Conservation (phyloP, 371 early-diverging fungal species). For the Quaeritorhiza haematococci region DNA sequence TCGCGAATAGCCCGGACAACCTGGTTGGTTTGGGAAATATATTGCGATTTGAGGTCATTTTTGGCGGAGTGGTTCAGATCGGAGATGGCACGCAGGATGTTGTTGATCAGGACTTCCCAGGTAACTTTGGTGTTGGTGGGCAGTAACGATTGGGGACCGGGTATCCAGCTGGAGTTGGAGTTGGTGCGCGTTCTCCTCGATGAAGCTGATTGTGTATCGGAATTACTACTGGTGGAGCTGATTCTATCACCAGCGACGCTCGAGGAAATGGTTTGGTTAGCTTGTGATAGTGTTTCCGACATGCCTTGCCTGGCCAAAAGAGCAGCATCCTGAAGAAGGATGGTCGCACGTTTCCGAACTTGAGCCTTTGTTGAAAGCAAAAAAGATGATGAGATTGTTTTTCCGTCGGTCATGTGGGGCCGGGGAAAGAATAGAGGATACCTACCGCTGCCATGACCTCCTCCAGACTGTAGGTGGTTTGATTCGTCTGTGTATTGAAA, state of each 20-base stretch:
- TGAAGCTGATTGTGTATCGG: no score
- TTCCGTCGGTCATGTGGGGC: no score
- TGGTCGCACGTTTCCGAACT: conserved; percentile 15
- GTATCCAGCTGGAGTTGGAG: conserved; percentile 19
- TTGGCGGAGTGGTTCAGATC: conserved; percentile 61
- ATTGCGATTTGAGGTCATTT: conserved; percentile 52
- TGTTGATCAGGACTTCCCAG: conserved; percentile 64
- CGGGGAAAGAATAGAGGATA: no score
- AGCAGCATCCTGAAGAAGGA: conserved; percentile 10
- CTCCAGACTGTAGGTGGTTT: conserved; percentile 59
- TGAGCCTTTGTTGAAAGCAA: not conserved
- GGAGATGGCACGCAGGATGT: conserved; percentile 61
- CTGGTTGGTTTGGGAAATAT: conserved; percentile 31
- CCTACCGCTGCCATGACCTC: conserved; percentile 26
- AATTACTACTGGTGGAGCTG: no score
- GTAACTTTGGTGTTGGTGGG: conserved; percentile 24
- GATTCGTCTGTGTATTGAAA: conserved; percentile 66
- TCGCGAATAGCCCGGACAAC: conserved; percentile 75
- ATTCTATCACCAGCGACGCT: no score
- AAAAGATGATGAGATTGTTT: no score
- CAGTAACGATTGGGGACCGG: conserved; percentile 20
- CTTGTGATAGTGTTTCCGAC: conserved; percentile 7
- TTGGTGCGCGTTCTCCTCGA: conserved; percentile 1
- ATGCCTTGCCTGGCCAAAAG: no score
- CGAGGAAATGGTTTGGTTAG: no score